Conservation (phyloP, 352 stramenopile genomes). For the Plasmopara muralis region DNA sequence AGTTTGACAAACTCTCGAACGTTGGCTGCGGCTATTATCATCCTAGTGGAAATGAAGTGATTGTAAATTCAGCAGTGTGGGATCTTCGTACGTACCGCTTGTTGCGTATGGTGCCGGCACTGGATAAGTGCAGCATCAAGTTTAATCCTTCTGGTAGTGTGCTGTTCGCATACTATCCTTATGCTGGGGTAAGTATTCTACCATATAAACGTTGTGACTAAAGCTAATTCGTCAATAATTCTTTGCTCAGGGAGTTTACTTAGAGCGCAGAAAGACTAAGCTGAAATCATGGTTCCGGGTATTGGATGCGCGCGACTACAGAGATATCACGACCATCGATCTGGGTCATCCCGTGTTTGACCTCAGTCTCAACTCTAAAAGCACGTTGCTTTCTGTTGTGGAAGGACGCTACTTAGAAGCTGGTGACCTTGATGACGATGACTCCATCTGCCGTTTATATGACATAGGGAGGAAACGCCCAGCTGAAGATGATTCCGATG, state of each 20-base stretch:
- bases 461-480: conserved; percentile 79
- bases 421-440: conserved; percentile 51
- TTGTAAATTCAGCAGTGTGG: conserved; percentile 88
- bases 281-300: conserved; percentile 83
- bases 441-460: conserved; percentile 80
- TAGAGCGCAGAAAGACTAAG: conserved; percentile 51
- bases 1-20: conserved; percentile 87
- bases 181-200: conserved; percentile 40
- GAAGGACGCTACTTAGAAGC: conserved; percentile 70
- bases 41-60: conserved; percentile 83
- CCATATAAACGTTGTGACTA: conserved; percentile 1
- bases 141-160: conserved; percentile 66
- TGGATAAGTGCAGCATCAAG: conserved; percentile 80
- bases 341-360: conserved; percentile 74
- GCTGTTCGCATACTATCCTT: conserved; percentile 80
- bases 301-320: conserved; percentile 74
- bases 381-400: conserved; percentile 58
- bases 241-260: conserved; percentile 39
- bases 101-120: conserved; percentile 74
- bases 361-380: conserved; percentile 55
- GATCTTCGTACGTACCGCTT: conserved; percentile 82
- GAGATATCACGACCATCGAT: conserved; percentile 79
- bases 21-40: conserved; percentile 81
- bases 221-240: conserved; percentile 8
- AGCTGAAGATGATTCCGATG: conserved; percentile 83